Conservation (phyloP, 192 early-diverging fungal genomes). For the Polychytrium aggregatum region DNA sequence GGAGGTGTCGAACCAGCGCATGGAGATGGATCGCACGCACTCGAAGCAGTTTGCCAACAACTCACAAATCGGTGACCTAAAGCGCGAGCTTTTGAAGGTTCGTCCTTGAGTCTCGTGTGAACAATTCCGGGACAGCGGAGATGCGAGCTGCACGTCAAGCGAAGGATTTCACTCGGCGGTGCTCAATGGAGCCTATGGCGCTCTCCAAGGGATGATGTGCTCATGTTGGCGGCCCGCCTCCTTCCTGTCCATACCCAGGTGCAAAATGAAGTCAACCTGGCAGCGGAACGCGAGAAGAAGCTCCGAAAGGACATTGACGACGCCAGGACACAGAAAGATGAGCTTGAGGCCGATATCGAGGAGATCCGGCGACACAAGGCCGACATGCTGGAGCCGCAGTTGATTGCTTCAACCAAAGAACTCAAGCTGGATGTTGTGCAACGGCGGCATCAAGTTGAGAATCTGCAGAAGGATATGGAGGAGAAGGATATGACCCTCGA, state of each 20-base stretch:
- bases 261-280: constrained; percentile 48
- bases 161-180: too few relatives aligned
- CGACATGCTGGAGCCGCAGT: constrained; percentile 55
- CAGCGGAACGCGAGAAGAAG: constrained; percentile 33
- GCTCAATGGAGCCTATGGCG: too few relatives aligned
- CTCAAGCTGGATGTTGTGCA: constrained; percentile 52
- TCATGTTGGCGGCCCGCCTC: constrained; percentile 5
- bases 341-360: constrained; percentile 42
- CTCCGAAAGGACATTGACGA: constrained; percentile 44
- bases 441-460: constrained; percentile 48
- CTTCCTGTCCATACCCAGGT: constrained; percentile 27
- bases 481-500: constrained; percentile 49
- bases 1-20: constrained; percentile 36
- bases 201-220: too few relatives aligned
- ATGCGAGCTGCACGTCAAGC: too few relatives aligned
- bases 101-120: neutral
- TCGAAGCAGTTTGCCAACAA: constrained; percentile 39
- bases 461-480: constrained; percentile 52
- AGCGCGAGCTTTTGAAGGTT: constrained; percentile 47
- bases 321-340: constrained; percentile 17
- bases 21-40: constrained; percentile 41
- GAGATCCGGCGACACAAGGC: constrained; percentile 51
- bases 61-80: constrained; percentile 47
- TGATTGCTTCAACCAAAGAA: constrained; percentile 49
- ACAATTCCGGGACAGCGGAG: too few relatives aligned